phyloP scores from a whole-genome alignment of 352 stramenopile species.

The Lagenidium sp. region DNA sequence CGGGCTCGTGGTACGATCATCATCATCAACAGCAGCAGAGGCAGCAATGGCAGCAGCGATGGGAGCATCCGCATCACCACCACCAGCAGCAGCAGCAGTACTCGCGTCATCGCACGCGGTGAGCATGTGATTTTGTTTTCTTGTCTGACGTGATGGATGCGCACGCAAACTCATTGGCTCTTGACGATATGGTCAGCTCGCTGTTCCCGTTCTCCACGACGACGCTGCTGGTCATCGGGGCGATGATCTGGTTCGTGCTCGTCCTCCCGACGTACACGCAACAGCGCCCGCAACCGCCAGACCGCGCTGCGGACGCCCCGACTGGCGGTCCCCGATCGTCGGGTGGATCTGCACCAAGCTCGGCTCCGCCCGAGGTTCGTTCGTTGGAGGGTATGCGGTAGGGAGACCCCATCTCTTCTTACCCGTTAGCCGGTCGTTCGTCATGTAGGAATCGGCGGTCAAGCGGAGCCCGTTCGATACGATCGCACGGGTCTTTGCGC shows the following conservation, averaged over 20 bases:
- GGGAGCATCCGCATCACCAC: conserved; percentile 37
- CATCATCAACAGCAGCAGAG: conserved; percentile 8
- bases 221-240: conserved; percentile 20
- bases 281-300: conserved; percentile 1
- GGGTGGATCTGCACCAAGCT: no score
- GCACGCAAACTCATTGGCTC: no score
- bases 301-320: no score
- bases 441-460: no score
- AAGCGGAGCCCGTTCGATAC: no score
- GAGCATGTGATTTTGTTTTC: background rate
- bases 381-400: no score
- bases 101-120: conserved; percentile 4
- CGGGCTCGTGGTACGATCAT: conserved; percentile 1
- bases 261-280: conserved; percentile 22
- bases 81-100: conserved; percentile 25
- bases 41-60: conserved; percentile 27
- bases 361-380: no score
- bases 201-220: conserved; percentile 42
- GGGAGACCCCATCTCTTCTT: no score
- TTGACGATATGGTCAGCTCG: conserved; percentile 13
- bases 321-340: no score
- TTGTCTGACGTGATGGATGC: no score
- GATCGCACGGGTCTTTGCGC: conserved; percentile 58
- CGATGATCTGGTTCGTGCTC: conserved; percentile 35
- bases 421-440: no score